A percentile compares a stretch with the other conserved stretches of the same genome.
Evolutionary conservation across 2,329 filamentous ascomycete species (phyloP).

Genomic region (Gnomoniopsis sp.): DNA sequence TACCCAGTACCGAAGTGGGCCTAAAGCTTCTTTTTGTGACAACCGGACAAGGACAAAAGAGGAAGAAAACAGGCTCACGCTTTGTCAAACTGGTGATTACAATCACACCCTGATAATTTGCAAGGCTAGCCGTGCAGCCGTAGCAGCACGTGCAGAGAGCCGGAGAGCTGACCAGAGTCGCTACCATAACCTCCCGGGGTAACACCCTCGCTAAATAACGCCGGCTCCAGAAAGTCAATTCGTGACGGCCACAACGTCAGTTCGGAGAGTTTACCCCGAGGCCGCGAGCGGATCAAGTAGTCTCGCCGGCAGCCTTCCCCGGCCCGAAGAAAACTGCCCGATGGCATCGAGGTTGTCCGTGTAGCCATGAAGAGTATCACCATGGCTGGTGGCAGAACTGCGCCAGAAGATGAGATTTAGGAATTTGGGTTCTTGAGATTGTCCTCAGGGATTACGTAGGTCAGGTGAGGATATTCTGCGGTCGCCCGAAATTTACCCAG

Average conservation of each 20-base stretch:
- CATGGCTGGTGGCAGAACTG: no score
- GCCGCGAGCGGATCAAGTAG: neutral
- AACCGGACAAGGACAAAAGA: neutral
- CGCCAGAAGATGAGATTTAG: no score
- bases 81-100: no score
- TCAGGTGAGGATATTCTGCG: no score
- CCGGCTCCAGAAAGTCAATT: no score
- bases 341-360: neutral
- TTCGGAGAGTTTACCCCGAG: constrained; percentile 6
- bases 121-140: neutral
- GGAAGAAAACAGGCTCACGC: no score
- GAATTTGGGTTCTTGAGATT: no score
- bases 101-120: no score
- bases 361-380: neutral
- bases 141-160: no score
- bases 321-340: neutral
- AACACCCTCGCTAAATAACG: neutral
- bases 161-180: neutral
- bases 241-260: neutral
- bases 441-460: no score
- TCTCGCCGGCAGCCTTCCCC: constrained; percentile 11
- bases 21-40: neutral
- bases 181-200: neutral
- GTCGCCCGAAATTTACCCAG: no score
- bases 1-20: no score